Base-by-base conservation (phyloP, 306 rosid species). In the Biancaea sappan region DNA sequence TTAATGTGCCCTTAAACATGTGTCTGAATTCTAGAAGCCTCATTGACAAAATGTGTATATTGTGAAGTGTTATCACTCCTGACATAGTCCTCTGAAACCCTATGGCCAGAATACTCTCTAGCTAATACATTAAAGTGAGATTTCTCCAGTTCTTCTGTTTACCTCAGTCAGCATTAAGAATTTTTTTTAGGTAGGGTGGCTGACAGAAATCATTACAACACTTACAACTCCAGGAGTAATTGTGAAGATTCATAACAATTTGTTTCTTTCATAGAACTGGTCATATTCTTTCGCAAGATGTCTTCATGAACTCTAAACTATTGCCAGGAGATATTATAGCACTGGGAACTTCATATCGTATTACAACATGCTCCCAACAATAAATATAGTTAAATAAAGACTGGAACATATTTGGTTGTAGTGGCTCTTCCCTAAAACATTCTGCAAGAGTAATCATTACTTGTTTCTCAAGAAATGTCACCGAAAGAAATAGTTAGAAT, bases 401-500 rank as follows among this genome's bases (percentile, higher is more conserved):
- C 7, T 31, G 7, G 10, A 2, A 31, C 66, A 60, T 60, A 26
- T 25, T 32, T 60, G 16, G 46, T 34, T 16, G 12, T 9, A n/a
- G 2, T n/a, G 38, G 38, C 26, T 34, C 54, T 48, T 6, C 2
- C 24, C 54, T 5, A 48, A n/a, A n/a, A 3, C 10, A 48, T 21
- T 11, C 15, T 32, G 4, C 15, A 18, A 6, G 46, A 12, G 4
- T 32, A n/a, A 59, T 37, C 16, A 60, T 61, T 34, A 10, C 6
- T 34, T 61, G n/a, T 12, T 60, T 61, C 28, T 18, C 67, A 61
- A 31, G 67, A 61, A n/a, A 61, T 61, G 31, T n/a, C 67, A 61
- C 40, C 6, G 64, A 28, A 58, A 38, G 43, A 7, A 29, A 28
- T 1, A 11, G 63, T 22, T 31, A 31, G 7, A 18, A n/a, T 31